These are phyloP conservation scores for Schizophyllum amplum DNA, from an alignment of 1,284 basidiomycete species.

Conservation along the genomic window DNA sequence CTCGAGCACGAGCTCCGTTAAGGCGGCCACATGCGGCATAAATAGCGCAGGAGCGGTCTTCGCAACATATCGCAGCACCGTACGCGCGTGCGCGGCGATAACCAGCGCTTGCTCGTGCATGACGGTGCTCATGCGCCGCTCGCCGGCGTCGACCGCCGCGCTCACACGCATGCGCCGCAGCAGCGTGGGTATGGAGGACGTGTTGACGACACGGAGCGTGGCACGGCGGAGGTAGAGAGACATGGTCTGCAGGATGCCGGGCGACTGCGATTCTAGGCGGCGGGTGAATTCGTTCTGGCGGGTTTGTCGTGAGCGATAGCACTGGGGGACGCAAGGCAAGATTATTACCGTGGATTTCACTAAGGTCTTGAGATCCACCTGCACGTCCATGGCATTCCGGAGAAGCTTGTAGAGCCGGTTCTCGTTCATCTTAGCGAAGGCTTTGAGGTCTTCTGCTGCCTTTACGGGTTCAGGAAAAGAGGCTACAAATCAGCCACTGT, in stretches of 20 bases:
- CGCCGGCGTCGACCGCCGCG: conserved; percentile 23
- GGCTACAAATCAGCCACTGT: conserved; percentile 22
- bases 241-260: conserved; percentile 64
- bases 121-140: conserved; percentile 31
- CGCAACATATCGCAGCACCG: conserved; percentile 56
- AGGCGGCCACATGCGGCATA: conserved; percentile 66
- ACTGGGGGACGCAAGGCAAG: conserved; percentile 15
- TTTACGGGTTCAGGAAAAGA: conserved; percentile 72
- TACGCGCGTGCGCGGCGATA: conserved; percentile 38
- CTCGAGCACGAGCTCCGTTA: conserved; percentile 65
- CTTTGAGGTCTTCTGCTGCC: conserved; percentile 69
- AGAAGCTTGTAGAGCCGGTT: conserved; percentile 79
- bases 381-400: conserved; percentile 74
- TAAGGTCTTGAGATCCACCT: conserved; percentile 75
- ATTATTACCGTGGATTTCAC: conserved; percentile 70
- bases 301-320: not conserved
- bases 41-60: conserved; percentile 74
- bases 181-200: conserved; percentile 78
- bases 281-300: conserved; percentile 70
- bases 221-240: conserved; percentile 64
- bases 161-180: conserved; percentile 45
- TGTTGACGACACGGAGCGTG: conserved; percentile 72
- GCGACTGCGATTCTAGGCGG: conserved; percentile 64
- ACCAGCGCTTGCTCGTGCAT: conserved; percentile 25
- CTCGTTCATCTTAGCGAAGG: conserved; percentile 87